Base-by-base conservation (phyloP, 179 eudicot species). In the Beta lomatogona region DNA sequence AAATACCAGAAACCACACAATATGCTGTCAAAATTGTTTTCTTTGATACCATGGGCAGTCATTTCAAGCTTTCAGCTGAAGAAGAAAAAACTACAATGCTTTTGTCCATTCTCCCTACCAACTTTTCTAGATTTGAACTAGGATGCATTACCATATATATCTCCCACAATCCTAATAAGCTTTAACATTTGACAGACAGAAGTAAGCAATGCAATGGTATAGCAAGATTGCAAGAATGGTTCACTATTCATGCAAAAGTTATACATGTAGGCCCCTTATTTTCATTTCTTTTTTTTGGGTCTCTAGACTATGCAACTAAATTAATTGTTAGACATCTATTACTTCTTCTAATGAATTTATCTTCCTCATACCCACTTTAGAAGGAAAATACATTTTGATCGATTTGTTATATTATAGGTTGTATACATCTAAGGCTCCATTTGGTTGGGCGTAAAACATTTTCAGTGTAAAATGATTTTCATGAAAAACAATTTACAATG, bases 21-120 rank as follows among this genome's bases (percentile, higher is more conserved):
- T 15, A 19, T 1, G 41, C 55, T 4, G 18, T 9, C 9, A 28
- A 46, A 7, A 3, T 10, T 45, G 28, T 5, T 52, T 52, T 11
- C 6, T 16, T 65, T 64, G 73, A 77, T 48, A 66, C 80, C 50
- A 77, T 77, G 80, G 73, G 73, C 80, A 77, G 60, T 76, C 79
- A n/a, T 60, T 61, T 76, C 41, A 36, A 36, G 41, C 41, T 36
- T 36, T 36, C 79, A 61, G 36, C 44, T 36, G 19, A 19, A 58
- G 22, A 31, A 41, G 55, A 78, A 55, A 78, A 70, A 25, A 50
- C 59, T 65, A 46, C 8, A 15, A 66, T 48, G 53, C 22, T 69
- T 69, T 69, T 73, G 44, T 73, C 76, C 60, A 63, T 19, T 76
- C 58, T 61, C 15, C 16, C 19, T 18, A 41, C 52, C 67, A 59